Conservation (phyloP, 352 stramenopile genomes). For the Pythium dissotocum region DNA sequence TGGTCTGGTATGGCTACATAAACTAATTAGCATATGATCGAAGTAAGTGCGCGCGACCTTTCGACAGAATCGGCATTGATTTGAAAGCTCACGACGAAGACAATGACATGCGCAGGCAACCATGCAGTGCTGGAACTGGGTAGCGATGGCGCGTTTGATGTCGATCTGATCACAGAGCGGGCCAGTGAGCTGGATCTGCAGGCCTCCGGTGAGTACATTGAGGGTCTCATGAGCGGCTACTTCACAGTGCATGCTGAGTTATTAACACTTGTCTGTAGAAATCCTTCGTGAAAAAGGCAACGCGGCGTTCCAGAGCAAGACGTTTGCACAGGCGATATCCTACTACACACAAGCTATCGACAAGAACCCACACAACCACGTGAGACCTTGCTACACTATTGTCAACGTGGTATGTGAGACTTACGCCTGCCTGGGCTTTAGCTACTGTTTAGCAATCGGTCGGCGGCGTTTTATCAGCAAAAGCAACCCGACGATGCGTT, state of each 20-base stretch:
- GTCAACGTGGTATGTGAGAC: background rate
- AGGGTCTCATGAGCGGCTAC: background rate
- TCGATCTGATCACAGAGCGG: slow-evolving; percentile 5
- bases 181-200: slow-evolving; percentile 20
- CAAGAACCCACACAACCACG: slow-evolving; percentile 48
- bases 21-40: background rate
- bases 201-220: slow-evolving; percentile 19
- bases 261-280: slow-evolving; percentile 24
- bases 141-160: slow-evolving; percentile 31
- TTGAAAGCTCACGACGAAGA: background rate
- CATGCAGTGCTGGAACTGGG: slow-evolving; percentile 24
- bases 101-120: background rate
- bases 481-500: slow-evolving; percentile 71
- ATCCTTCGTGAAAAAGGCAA: slow-evolving; percentile 65
- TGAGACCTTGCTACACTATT: slow-evolving; percentile 22
- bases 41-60: background rate
- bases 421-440: slow-evolving; percentile 9
- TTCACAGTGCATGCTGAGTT: background rate
- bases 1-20: background rate
- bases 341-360: slow-evolving; percentile 67
- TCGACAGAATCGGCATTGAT: background rate
- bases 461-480: slow-evolving; percentile 78
- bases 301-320: slow-evolving; percentile 54
- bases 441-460: slow-evolving; percentile 88
- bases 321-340: slow-evolving; percentile 44